These are phyloP conservation scores for Amyloporia xantha DNA, from an alignment of 768 basidiomycete species.

Conservation along the genomic window DNA sequence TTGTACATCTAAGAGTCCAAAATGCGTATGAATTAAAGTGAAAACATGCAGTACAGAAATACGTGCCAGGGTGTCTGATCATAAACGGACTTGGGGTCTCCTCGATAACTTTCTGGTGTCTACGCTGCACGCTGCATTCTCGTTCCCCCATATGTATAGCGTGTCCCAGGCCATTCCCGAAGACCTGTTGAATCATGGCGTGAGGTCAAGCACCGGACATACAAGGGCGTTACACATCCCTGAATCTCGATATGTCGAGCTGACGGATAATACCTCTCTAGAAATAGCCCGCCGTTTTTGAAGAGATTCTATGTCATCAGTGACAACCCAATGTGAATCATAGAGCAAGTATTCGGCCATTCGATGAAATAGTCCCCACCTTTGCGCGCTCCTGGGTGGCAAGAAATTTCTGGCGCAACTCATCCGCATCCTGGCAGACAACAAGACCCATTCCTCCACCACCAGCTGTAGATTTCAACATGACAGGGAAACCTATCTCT, in stretches of 20 bases:
- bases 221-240: slow-evolving; percentile 28
- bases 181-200: slow-evolving; percentile 40
- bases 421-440: slow-evolving; percentile 39
- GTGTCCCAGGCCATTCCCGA: slow-evolving; percentile 55
- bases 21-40: too few relatives aligned
- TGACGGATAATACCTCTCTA: slow-evolving; percentile 51
- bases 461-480: slow-evolving; percentile 62
- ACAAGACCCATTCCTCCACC: slow-evolving; percentile 67
- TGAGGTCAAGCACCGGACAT: too few relatives aligned
- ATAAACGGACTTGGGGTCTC: slow-evolving; percentile 62
- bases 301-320: too few relatives aligned
- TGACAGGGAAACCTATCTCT: slow-evolving; percentile 50
- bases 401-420: slow-evolving; percentile 31
- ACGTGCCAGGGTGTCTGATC: slow-evolving; percentile 35
- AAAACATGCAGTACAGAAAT: too few relatives aligned
- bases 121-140: slow-evolving; percentile 62
- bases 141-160: slow-evolving; percentile 63
- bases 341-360: too few relatives aligned
- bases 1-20: slow-evolving; percentile 38
- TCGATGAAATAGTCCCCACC: not conserved
- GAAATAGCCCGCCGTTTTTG: slow-evolving; percentile 24
- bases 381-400: slow-evolving; percentile 33
- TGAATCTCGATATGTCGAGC: slow-evolving; percentile 65
- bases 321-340: too few relatives aligned
- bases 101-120: slow-evolving; percentile 71